Base-by-base conservation (phyloP, 805 yeast genomes). In the Lachancea quebecensis region DNA sequence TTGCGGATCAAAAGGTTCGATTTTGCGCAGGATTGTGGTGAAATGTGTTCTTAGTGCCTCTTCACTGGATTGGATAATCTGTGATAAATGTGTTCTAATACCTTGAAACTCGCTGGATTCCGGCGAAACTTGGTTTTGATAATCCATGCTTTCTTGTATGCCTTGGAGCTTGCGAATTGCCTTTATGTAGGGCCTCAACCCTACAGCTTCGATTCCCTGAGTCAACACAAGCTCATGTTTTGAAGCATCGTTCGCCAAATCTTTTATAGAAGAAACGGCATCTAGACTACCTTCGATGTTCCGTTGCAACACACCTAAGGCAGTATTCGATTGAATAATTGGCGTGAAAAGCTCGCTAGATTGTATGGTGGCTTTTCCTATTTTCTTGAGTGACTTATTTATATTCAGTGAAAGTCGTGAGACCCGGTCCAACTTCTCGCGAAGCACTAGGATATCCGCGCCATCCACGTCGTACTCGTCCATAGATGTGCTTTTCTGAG, bases 371-470 rank as follows among this genome's bases (percentile, higher is more conserved):
- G 64, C 60, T 4, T 40, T 40, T 1, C 59, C 56, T 44, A 89
- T 74, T 40, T 67, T 69, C 28, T 62, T 68, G 35, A 87, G 68
- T 2, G 87, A 79, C 25, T 66, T 64, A 10, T 77, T 69, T 45
- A 89, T 80, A 37, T 74, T 65, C 1, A 63, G 57, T 9, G 88
- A 75, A 35, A 87, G 64, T 15, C 69, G 71, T 34, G 75, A 74
- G 2, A 87, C 77, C 44, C 78, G 74, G 40, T 71, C 64, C 30
- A 90, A 70, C 44, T 84, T 81, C 56, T 85, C 93, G 42, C 86
- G 84, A 29, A 89, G 72, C 4, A 89, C 89, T 2, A 87, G 81
- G 30, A 87, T 81, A 54, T 88, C 96, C 2, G 90, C 89, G 59
- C 83, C 91, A 56, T 85, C 90, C 2, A 80, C 69, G 55, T 83